Evolutionary conservation across 192 early-diverging fungal genomes (phyloP), one percentile per base, ranked within the genome.

Genomic region (Lobosporangium transversale): DNA sequence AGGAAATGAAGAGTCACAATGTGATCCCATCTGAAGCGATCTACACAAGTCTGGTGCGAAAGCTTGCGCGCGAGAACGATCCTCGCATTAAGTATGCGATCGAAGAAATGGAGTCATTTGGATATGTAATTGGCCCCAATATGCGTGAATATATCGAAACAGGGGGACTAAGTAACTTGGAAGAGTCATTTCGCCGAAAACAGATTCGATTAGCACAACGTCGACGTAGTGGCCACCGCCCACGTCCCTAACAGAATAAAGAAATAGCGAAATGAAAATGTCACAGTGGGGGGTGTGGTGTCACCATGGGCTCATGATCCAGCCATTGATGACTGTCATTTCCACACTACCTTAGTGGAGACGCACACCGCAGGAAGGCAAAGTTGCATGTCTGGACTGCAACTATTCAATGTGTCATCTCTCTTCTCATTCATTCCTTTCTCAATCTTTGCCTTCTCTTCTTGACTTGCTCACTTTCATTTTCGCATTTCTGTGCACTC

Each of bases 1-100:
- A 91, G 44, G 85, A 90, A 52, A 89, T 93, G 89, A 89, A 88
- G 69, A 75, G 83, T 21, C 71, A 85, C 24, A 79, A 79, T 62
- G 87, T 89, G 35, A 78, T 85, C 37, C 91, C 91, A 6, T 63
- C 66, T 3, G 80, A 81, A 70, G 42, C 53, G 0, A 81, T 82
- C 1, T 89, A 90, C 50, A 71, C 81, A 2, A 52, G 59, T 12
- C 62, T 93, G 12, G 86, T 86, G 20, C 79, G 76, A 20, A 86
- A 87, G 31, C 84, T 89, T 18, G 90, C 88, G 2, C 61, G 48
- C 2, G 85, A 89, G 47, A 67, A 79, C 27, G 91, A 93, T 36
- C 84, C 88, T 11, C 79, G 91, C 3, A 87, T 86, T 26, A 65
- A 79, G 26, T 63, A 84, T 30, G 89, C 86, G 27, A 42, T 91